phyloP scores from a whole-genome alignment of 371 early-diverging fungal genomes.

The Capillidium heterosporum region DNA sequence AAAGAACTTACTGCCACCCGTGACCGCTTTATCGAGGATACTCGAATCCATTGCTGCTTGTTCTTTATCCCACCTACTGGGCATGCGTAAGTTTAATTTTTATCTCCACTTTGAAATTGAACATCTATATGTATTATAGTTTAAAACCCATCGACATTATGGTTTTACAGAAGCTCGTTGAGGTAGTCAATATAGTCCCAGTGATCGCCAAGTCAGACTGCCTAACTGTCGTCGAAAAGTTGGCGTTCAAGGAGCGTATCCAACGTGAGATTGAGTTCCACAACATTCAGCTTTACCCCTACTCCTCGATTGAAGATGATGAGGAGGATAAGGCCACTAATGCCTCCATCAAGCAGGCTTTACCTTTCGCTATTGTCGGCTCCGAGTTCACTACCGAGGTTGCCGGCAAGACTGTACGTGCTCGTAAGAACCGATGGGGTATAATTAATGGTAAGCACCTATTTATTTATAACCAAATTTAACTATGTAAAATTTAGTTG shows the following conservation, averaged over 20 bases:
- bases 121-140: conserved; percentile 12
- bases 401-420: conserved; percentile 58
- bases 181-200: conserved; percentile 61
- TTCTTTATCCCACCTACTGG: conserved; percentile 63
- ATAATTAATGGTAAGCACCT: conserved; percentile 34
- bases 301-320: conserved; percentile 61
- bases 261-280: conserved; percentile 86
- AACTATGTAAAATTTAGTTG: conserved; percentile 21
- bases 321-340: conserved; percentile 56
- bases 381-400: conserved; percentile 58
- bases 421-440: conserved; percentile 46
- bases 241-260: conserved; percentile 49
- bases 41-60: conserved; percentile 59
- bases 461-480: background rate
- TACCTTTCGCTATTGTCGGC: conserved; percentile 75
- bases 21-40: conserved; percentile 70
- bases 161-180: conserved; percentile 47
- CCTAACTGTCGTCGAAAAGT: conserved; percentile 59
- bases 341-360: conserved; percentile 37
- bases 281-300: conserved; percentile 78
- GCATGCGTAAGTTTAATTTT: conserved; percentile 31
- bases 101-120: background rate
- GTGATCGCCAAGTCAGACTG: conserved; percentile 77
- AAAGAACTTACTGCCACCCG: conserved; percentile 71
- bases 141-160: conserved; percentile 63